phyloP scores from a whole-genome alignment of 768 basidiomycete species.

The Termitomyces titanicus region DNA sequence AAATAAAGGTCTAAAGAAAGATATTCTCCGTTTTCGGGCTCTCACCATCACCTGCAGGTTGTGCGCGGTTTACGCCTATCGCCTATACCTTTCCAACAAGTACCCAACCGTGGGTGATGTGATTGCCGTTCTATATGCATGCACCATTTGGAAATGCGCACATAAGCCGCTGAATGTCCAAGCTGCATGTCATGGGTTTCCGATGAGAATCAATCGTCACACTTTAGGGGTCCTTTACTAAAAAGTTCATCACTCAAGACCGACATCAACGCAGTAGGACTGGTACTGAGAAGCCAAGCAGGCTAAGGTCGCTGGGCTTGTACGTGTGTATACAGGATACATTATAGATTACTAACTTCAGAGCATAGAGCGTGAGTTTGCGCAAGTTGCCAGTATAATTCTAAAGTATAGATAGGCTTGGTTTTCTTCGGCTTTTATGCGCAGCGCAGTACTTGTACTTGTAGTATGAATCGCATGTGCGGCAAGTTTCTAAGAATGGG shows the following conservation, averaged over 20 bases:
- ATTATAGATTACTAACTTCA: too few relatives aligned
- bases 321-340: too few relatives aligned
- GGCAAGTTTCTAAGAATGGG: not conserved
- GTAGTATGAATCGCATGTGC: not conserved
- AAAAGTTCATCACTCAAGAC: too few relatives aligned
- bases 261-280: too few relatives aligned
- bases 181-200: not conserved
- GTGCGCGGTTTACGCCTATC: slow-evolving; percentile 6
- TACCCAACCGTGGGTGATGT: not conserved
- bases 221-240: too few relatives aligned
- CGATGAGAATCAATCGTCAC: not conserved
- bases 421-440: too few relatives aligned
- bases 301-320: too few relatives aligned
- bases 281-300: too few relatives aligned
- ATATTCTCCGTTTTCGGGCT: not conserved
- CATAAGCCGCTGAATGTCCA: not conserved
- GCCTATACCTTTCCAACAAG: not conserved
- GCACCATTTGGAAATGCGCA: not conserved
- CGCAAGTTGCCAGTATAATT: too few relatives aligned
- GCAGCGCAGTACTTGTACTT: too few relatives aligned
- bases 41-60: not conserved
- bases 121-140: not conserved
- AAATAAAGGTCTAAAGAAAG: not conserved
- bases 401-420: too few relatives aligned
- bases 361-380: too few relatives aligned